Evolutionary conservation across 2,329 filamentous ascomycete species (phyloP), one percentile per base, ranked within the genome.

Genomic region (Ophiostoma tasmaniense): DNA sequence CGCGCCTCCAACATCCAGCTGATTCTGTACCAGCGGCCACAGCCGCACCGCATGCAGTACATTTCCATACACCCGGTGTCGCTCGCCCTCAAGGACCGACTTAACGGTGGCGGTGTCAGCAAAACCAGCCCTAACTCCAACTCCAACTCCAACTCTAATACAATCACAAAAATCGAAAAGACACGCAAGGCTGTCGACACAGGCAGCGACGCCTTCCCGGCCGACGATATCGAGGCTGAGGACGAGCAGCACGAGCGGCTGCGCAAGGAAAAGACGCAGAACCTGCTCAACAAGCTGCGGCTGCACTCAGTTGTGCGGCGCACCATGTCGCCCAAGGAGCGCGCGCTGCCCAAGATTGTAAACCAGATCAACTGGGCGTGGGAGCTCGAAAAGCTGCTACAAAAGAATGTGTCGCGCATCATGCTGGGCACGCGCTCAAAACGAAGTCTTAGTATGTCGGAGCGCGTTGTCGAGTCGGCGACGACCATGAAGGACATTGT

Each of bases 281-380:
- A 85, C 68, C 81, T 99, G 55, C 88, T 95, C 4, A 88, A 96
- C 73, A 98, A 98, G 78, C 81, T 98, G 66, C 92, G 90, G 75
- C 84, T 92, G 72, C 96, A 99, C 77, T 94, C 90, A 1, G 92
- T 99, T 4, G 82, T 91, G 68, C 88, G 88, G 73, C 91, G 91
- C 75, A 81, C 86, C 2, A 87, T 89, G 2, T 95, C 94, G 1
- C 86, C 89, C 70, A 94, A 97, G 75, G 95, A 99, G 77, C 85
- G 87, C 71, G 90, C 91, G 1, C 81, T 99, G 37, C 85, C 89
- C 4, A 87, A 87, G 69, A 93, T 98, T 70, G 86, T 97, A 73
- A 92, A 93, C 74, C 94, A 98, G 79, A 90, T 98, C 77, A 99
- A 99, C 76, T 99, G 95, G 84, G 92, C 93, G 0, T 93, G 89